Evolutionary conservation across 164 flowering plant genomes (phyloP).

Genomic region (Taxillus chinensis): DNA sequence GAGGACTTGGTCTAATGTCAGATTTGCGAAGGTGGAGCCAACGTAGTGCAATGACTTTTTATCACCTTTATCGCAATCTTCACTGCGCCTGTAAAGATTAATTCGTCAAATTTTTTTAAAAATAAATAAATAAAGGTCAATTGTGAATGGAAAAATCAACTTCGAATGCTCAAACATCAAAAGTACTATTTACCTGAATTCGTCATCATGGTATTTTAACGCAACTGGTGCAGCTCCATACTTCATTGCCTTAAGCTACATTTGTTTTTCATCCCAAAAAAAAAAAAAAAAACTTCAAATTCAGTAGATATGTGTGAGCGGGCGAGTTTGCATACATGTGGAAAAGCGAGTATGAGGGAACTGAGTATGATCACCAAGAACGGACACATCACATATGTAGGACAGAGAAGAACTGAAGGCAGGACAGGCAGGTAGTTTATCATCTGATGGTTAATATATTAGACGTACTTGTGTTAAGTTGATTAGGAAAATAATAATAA

Average conservation of each 20-base stretch:
- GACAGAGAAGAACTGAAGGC: too few species aligned
- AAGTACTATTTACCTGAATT: conserved; percentile 26
- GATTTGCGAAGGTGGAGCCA: conserved; percentile 33
- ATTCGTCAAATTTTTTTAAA: neutral
- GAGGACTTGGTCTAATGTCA: conserved; percentile 55
- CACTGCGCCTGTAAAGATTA: conserved; percentile 23
- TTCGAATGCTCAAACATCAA: neutral
- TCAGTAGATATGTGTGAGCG: neutral
- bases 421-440: too few species aligned
- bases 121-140: neutral
- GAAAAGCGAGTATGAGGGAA: too few species aligned
- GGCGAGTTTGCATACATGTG: too few species aligned
- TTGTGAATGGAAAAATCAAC: neutral
- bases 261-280: neutral
- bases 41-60: conserved; percentile 34
- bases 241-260: conserved; percentile 67
- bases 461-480: too few species aligned
- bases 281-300: neutral
- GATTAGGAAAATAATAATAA: too few species aligned
- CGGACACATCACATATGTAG: too few species aligned
- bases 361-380: too few species aligned
- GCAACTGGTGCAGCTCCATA: conserved; percentile 73
- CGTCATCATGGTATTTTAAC: conserved; percentile 16
- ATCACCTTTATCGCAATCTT: conserved; percentile 22
- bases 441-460: too few species aligned